These are phyloP conservation scores for Argentina anserina DNA, from an alignment of 306 rosid genomes.

Conservation along the genomic window DNA sequence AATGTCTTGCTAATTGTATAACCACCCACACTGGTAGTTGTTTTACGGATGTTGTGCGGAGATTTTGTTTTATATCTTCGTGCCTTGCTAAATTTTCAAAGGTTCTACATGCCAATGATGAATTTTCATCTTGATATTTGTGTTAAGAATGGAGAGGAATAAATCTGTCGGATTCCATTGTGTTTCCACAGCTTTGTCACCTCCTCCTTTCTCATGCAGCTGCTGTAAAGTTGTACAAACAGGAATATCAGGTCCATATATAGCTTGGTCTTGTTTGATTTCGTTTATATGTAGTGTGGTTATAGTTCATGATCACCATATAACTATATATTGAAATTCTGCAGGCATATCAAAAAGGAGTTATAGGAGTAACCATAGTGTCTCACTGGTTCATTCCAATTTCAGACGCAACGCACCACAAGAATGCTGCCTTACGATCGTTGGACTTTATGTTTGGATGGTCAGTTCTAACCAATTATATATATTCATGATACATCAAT, in stretches of 20 bases:
- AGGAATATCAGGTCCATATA: conserved; percentile 28
- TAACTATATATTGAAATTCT: not conserved
- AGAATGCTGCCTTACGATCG: conserved; percentile 8
- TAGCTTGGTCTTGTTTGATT: not conserved
- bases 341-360: conserved; percentile 27
- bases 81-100: no score
- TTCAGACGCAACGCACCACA: not conserved
- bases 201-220: conserved; percentile 57
- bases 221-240: conserved; percentile 40
- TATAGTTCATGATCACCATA: not conserved
- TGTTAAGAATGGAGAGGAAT: no score
- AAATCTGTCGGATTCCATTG: no score
- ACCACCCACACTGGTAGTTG: no score
- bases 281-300: not conserved
- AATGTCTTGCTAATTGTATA: no score
- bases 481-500: not conserved
- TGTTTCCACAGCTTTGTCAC: no score
- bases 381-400: conserved; percentile 14
- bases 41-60: no score
- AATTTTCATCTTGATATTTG: no score
- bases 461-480: not conserved
- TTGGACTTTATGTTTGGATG: conserved; percentile 33
- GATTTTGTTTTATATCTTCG: no score
- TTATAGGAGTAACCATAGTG: conserved; percentile 16
- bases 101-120: no score